Conservation (phyloP, 2,329 filamentous ascomycete species). For the Alternaria sp. region DNA sequence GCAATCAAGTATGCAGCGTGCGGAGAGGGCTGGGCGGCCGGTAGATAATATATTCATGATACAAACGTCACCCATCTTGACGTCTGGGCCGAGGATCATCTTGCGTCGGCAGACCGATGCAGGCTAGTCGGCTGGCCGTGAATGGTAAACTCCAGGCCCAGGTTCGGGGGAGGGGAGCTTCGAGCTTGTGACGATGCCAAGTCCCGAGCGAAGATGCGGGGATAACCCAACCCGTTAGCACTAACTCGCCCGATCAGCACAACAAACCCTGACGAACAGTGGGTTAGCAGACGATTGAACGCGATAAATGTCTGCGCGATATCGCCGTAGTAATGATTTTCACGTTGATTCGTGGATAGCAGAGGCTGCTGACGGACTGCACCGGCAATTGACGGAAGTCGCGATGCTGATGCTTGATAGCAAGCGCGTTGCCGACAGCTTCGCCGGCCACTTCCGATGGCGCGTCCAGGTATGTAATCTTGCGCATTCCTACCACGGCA, state of each 20-base stretch:
- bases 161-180: constrained; percentile 42
- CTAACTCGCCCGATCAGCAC: constrained; percentile 25
- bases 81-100: constrained; percentile 46
- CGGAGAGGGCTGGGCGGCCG: constrained; percentile 35
- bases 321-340: constrained; percentile 18
- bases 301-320: constrained; percentile 2
- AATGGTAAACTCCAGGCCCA: constrained; percentile 37
- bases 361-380: constrained; percentile 31
- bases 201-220: constrained; percentile 35
- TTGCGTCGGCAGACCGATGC: constrained; percentile 30
- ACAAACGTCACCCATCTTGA: constrained; percentile 46
- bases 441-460: constrained; percentile 23
- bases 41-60: constrained; percentile 40
- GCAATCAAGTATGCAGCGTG: constrained; percentile 36
- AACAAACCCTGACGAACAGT: constrained; percentile 19
- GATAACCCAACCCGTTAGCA: constrained; percentile 18
- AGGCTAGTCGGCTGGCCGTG: constrained; percentile 42
- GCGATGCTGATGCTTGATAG: constrained; percentile 29
- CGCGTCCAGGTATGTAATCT: background rate
- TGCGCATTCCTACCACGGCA: constrained; percentile 5
- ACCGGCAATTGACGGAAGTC: constrained; percentile 38
- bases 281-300: constrained; percentile 5
- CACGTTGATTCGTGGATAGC: constrained; percentile 22
- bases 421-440: constrained; percentile 7
- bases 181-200: constrained; percentile 49